These are phyloP conservation scores for Calocybe gambosa DNA, from an alignment of 1,284 basidiomycete genomes.

Conservation along the genomic window DNA sequence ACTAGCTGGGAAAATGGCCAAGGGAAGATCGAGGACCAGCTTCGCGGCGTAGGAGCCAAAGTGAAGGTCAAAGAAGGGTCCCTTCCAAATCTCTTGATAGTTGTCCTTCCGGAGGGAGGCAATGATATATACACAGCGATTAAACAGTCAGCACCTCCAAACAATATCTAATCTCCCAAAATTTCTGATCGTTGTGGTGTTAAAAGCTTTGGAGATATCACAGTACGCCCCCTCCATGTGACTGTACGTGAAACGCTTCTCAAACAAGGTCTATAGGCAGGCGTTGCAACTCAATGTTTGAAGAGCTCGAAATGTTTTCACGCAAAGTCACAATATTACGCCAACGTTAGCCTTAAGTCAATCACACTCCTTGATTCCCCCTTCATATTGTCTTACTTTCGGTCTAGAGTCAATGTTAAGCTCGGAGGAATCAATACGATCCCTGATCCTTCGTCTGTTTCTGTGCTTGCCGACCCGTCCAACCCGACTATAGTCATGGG, in stretches of 20 bases:
- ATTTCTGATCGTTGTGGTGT: slow-evolving; percentile 3
- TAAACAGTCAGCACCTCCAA: slow-evolving; percentile 55
- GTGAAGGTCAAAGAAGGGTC: slow-evolving; percentile 24
- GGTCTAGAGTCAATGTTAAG: slow-evolving; percentile 68
- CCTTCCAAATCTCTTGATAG: slow-evolving; percentile 54
- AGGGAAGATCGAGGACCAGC: slow-evolving; percentile 43
- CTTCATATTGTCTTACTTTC: slow-evolving; percentile 5
- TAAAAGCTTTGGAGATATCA: slow-evolving; percentile 63
- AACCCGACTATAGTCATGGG: slow-evolving; percentile 78
- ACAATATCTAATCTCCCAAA: slow-evolving; percentile 1
- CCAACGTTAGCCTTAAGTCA: slow-evolving; percentile 76
- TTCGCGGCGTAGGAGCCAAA: slow-evolving; percentile 38
- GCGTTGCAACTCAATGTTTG: slow-evolving; percentile 71
- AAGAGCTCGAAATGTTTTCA: slow-evolving; percentile 55
- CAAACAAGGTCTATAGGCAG: slow-evolving; percentile 36
- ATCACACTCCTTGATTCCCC: slow-evolving; percentile 16
- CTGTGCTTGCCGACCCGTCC: slow-evolving; percentile 56
- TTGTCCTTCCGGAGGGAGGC: slow-evolving; percentile 66
- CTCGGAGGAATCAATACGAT: slow-evolving; percentile 74
- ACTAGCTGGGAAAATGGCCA: slow-evolving; percentile 50
- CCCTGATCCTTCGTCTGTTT: slow-evolving; percentile 56
- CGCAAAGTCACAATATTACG: slow-evolving; percentile 68
- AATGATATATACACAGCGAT: slow-evolving; percentile 70
- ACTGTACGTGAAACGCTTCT: not conserved
- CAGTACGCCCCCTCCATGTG: slow-evolving; percentile 32